Evolutionary conservation across 306 rosid genomes (phyloP), one percentile per base, ranked within the genome.

Genomic region (Corylus heterophylla): DNA sequence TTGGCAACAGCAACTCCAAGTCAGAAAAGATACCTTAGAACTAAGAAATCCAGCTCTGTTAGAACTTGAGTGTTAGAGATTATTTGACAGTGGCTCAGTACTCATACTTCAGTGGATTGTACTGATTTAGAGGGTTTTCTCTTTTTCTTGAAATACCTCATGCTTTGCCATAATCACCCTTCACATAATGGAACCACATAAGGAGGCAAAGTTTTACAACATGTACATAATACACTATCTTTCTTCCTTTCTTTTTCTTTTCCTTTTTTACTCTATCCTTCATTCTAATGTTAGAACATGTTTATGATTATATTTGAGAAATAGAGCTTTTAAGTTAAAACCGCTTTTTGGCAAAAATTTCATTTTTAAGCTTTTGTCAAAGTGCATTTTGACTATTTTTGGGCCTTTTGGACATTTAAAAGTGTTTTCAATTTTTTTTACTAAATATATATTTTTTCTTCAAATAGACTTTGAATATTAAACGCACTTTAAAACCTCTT

Each of bases 1-100:
- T 80, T 80, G 39, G 51, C 66, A 75, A 56, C 35, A 31, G 58
- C 76, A 79, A 76, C 83, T 71, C 76, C 81, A 58, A 87, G 88
- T 81, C 91, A 14, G 80, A 87, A 69, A 86, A 81, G 18, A 73
- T 68, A 75, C 78, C 68, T 22, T 79, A 85, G 87, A 68, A 69
- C 54, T 75, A 84, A 86, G 77, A 84, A 52, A 85, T 74, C 91
- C 64, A 78, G 84, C 74, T 72, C 55, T 42, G 45, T 16, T 52
- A 71, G 54, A 85, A 52, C 39, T 56, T 77, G 55, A 83, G 84
- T 68, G 76, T 83, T 48, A 76, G 50, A 37, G 50, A 37, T 47
- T 58, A 27, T 54, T 35, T 71, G 52, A 51, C 70, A 59, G 10
- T 12, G 35, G 69, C 18, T 39, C 22, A 27, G 25, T 64, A 37